Conservation (phyloP, 2,329 filamentous ascomycete genomes). For the Cordyceps cateniannulata region DNA sequence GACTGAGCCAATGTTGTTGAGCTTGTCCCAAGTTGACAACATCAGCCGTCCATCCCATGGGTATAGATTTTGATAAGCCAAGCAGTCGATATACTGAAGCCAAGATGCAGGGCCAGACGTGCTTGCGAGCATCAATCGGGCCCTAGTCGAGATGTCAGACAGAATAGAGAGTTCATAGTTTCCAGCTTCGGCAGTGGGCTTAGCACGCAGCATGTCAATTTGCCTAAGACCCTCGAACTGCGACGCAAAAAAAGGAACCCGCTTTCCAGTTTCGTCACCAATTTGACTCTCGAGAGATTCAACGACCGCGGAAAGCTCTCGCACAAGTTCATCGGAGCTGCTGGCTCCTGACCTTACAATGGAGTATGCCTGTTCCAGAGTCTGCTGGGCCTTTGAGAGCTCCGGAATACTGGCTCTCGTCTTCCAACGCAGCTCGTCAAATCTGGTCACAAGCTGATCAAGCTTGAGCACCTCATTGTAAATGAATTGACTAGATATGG, state of each 20-base stretch:
- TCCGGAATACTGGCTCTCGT: slow-evolving; percentile 44
- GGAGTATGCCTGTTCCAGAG: slow-evolving; percentile 49
- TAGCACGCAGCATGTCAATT: slow-evolving; percentile 35
- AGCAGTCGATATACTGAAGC: slow-evolving; percentile 42
- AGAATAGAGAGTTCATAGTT: slow-evolving; percentile 41
- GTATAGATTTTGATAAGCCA: slow-evolving; percentile 34
- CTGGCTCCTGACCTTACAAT: slow-evolving; percentile 40
- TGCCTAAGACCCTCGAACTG: slow-evolving; percentile 55
- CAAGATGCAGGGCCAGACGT: slow-evolving; percentile 30
- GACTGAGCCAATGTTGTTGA: slow-evolving; percentile 45
- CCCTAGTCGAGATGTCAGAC: slow-evolving; percentile 34
- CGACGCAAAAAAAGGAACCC: slow-evolving; percentile 43
- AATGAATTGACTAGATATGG: slow-evolving; percentile 40
- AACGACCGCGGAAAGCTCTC: slow-evolving; percentile 45
- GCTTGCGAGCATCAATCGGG: slow-evolving; percentile 27
- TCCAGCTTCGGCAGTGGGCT: slow-evolving; percentile 7
- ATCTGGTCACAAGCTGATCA: slow-evolving; percentile 50
- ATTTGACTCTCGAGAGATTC: slow-evolving; percentile 42
- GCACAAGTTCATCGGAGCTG: slow-evolving; percentile 41
- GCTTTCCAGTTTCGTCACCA: slow-evolving; percentile 32
- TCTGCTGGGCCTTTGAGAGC: slow-evolving; percentile 45
- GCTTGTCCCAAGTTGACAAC: slow-evolving; percentile 46
- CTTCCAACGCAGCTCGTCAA: slow-evolving; percentile 57
- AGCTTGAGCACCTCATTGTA: slow-evolving; percentile 44
- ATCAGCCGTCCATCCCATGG: slow-evolving; percentile 35